Percentiles rank a stretch among this genome's conserved stretches.
phyloP scores from a whole-genome alignment of 768 basidiomycete genomes.

The Scleroderma bovista region DNA sequence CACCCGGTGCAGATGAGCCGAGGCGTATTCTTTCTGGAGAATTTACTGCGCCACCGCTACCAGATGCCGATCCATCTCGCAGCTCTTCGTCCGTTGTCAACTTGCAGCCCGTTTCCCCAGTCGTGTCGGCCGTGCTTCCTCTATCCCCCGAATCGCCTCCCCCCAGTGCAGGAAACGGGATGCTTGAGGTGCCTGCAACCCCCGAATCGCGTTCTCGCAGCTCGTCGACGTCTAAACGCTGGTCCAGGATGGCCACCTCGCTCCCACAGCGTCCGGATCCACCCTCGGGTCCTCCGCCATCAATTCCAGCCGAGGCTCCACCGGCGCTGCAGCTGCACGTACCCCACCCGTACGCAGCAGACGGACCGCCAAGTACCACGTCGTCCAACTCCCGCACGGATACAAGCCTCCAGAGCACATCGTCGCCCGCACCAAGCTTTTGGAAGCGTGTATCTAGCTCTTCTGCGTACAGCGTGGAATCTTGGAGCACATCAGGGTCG shows the following conservation, averaged over 20 bases:
- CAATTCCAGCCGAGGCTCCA: constrained; percentile 30
- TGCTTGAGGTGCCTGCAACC: constrained; percentile 31
- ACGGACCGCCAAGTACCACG: constrained; percentile 32
- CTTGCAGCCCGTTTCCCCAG: background rate
- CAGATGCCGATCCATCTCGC: background rate
- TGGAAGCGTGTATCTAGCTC: constrained; percentile 50
- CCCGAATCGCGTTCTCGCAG: constrained; percentile 22
- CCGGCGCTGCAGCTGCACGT: constrained; percentile 21
- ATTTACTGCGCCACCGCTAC: background rate
- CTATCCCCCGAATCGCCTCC: constrained; percentile 3
- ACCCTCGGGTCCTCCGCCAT: constrained; percentile 55
- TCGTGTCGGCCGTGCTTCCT: background rate
- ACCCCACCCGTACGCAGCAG: constrained; percentile 27
- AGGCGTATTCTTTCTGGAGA: constrained; percentile 8
- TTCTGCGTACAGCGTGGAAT: constrained; percentile 41
- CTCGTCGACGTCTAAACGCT: constrained; percentile 34
- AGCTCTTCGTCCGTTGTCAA: constrained; percentile 1
- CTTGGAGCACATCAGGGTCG: constrained; percentile 40
- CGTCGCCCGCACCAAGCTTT: constrained; percentile 44
- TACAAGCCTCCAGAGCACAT: constrained; percentile 37
- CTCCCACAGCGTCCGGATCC: constrained; percentile 51
- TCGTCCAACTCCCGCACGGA: constrained; percentile 32
- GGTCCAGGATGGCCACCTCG: constrained; percentile 48
- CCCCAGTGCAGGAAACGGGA: background rate
- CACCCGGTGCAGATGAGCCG: background rate